These are phyloP conservation scores for Margaritispora aquatica DNA, from an alignment of 495 filamentous ascomycete species.

Conservation along the genomic window DNA sequence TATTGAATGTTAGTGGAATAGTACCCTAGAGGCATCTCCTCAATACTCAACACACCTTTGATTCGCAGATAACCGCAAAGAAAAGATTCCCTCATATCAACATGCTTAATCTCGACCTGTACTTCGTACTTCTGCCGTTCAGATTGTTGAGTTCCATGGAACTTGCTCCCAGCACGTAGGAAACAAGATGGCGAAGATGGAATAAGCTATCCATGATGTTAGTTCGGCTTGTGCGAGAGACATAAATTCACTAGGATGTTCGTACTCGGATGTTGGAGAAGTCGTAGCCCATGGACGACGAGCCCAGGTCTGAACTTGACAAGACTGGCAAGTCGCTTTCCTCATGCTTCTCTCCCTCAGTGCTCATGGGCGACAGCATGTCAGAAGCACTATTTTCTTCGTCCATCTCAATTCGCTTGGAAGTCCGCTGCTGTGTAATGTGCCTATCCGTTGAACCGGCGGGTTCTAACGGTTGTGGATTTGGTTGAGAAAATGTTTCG, in stretches of 20 bases:
- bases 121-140: slow-evolving; percentile 90
- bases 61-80: slow-evolving; percentile 95
- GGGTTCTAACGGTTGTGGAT: slow-evolving; percentile 17
- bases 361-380: slow-evolving; percentile 26
- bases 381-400: slow-evolving; percentile 21
- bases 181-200: slow-evolving; percentile 69
- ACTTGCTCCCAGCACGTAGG: slow-evolving; percentile 81
- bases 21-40: not conserved
- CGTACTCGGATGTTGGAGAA: slow-evolving; percentile 62
- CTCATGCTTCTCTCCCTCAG: slow-evolving; percentile 21
- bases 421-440: slow-evolving; percentile 11
- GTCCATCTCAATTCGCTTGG: slow-evolving; percentile 27
- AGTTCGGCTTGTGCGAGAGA: not conserved
- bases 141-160: slow-evolving; percentile 85
- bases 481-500: slow-evolving; percentile 24
- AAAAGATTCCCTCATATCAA: slow-evolving; percentile 91
- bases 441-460: slow-evolving; percentile 17
- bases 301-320: slow-evolving; percentile 14
- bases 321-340: slow-evolving; percentile 19
- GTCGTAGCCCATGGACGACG: slow-evolving; percentile 48
- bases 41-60: slow-evolving; percentile 57
- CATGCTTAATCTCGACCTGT: slow-evolving; percentile 93
- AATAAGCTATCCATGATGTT: slow-evolving; percentile 38
- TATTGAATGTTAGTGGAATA: slow-evolving; percentile 28
- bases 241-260: not conserved